Conservation (phyloP, 2,329 filamentous ascomycete species). For the Podosphaera aphanis region DNA sequence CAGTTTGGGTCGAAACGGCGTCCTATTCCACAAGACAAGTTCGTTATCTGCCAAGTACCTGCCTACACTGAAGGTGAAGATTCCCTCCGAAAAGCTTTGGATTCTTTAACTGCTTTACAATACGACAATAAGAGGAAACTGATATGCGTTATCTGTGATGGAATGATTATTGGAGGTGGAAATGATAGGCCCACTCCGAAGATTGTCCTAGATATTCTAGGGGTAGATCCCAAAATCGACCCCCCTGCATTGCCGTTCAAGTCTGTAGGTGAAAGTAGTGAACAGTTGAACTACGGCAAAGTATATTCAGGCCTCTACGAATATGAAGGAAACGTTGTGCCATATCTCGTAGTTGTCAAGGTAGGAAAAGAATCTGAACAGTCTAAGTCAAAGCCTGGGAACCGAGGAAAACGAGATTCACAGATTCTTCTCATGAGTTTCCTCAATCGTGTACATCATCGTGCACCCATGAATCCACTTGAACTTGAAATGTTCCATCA, state of each 20-base stretch:
- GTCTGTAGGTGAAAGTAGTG: slow-evolving; percentile 66
- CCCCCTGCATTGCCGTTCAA: slow-evolving; percentile 86
- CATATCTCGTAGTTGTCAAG: slow-evolving; percentile 89
- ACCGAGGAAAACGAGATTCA: slow-evolving; percentile 94
- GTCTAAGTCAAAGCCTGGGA: slow-evolving; percentile 73
- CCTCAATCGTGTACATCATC: slow-evolving; percentile 91
- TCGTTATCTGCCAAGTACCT: slow-evolving; percentile 93
- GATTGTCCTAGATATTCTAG: slow-evolving; percentile 90
- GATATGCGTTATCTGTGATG: slow-evolving; percentile 88
- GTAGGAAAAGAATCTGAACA: slow-evolving; percentile 94
- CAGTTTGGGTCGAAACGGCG: slow-evolving; percentile 83
- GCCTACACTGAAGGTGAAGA: slow-evolving; percentile 98
- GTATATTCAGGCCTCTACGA: slow-evolving; percentile 97
- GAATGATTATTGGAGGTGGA: slow-evolving; percentile 85
- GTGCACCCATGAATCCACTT: slow-evolving; percentile 78
- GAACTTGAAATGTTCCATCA: slow-evolving; percentile 98
- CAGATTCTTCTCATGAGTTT: slow-evolving; percentile 93
- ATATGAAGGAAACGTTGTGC: slow-evolving; percentile 90
- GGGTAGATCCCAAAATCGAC: slow-evolving; percentile 89
- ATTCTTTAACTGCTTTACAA: slow-evolving; percentile 78
- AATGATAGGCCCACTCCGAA: slow-evolving; percentile 94
- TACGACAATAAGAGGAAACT: slow-evolving; percentile 98
- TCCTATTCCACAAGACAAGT: slow-evolving; percentile 84
- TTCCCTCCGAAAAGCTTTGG: slow-evolving; percentile 71
- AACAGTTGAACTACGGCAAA: slow-evolving; percentile 95